phyloP scores from a whole-genome alignment of 2,329 filamentous ascomycete genomes.

The Emmonsia crescens region DNA sequence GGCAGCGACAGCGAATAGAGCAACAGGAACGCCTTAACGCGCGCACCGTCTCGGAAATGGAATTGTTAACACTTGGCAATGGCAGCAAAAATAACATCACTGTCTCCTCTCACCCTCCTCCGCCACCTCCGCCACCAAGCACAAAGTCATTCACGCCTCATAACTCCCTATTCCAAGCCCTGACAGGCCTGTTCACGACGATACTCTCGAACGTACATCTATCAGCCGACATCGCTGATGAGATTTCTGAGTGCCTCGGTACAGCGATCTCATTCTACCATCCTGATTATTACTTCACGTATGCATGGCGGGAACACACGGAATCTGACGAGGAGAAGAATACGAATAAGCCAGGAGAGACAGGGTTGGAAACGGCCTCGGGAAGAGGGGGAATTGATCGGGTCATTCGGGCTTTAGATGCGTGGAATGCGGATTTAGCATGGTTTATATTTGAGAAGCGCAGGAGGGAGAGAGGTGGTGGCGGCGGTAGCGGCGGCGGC shows the following conservation, averaged over 20 bases:
- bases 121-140: slow-evolving; percentile 11
- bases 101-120: neutral
- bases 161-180: slow-evolving; percentile 29
- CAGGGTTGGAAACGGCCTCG: slow-evolving; percentile 22
- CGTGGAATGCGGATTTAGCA: slow-evolving; percentile 32
- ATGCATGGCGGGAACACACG: slow-evolving; percentile 6
- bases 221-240: slow-evolving; percentile 30
- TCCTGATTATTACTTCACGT: slow-evolving; percentile 23
- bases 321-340: slow-evolving; percentile 5
- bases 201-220: slow-evolving; percentile 31
- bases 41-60: neutral
- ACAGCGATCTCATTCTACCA: slow-evolving; percentile 29
- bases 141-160: slow-evolving; percentile 29
- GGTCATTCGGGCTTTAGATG: slow-evolving; percentile 30
- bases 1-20: slow-evolving; percentile 21
- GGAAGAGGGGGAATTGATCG: slow-evolving; percentile 13
- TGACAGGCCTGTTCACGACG: slow-evolving; percentile 28
- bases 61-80: neutral
- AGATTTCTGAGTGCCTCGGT: slow-evolving; percentile 30
- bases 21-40: neutral
- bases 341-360: slow-evolving; percentile 3
- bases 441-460: slow-evolving; percentile 30
- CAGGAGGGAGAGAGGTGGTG: neutral
- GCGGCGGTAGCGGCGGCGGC: neutral
- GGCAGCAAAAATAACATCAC: neutral